Evolutionary conservation across 2,329 filamentous ascomycete species (phyloP).

Genomic region (Trichoderma afroharzianum): DNA sequence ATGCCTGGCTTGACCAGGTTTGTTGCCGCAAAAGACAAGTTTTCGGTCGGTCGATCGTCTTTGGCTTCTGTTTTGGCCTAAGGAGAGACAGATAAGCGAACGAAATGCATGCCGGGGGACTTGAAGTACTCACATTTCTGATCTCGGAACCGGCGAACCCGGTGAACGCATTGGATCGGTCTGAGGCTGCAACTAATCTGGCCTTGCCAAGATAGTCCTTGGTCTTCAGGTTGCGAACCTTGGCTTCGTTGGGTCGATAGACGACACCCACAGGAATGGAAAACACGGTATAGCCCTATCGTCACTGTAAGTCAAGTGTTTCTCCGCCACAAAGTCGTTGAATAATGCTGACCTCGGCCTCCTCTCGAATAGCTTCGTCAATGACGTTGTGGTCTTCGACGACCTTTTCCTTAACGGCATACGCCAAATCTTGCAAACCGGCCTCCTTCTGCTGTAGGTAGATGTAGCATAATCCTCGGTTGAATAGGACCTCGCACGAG

Average conservation of each 20-base stretch:
- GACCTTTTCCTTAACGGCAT: constrained; percentile 91
- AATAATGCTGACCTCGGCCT: constrained; percentile 68
- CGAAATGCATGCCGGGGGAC: neutral
- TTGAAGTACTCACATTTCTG: constrained; percentile 56
- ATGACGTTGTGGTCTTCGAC: constrained; percentile 97
- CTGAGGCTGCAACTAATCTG: constrained; percentile 83
- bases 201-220: constrained; percentile 98
- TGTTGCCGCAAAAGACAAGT: constrained; percentile 85
- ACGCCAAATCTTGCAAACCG: constrained; percentile 86
- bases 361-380: constrained; percentile 90
- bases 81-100: constrained; percentile 17
- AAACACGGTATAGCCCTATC: constrained; percentile 93
- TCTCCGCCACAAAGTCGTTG: neutral
- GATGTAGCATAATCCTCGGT: constrained; percentile 94
- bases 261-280: constrained; percentile 95
- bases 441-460: constrained; percentile 89
- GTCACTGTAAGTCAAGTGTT: constrained; percentile 25
- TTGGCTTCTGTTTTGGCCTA: constrained; percentile 54
- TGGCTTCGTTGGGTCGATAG: constrained; percentile 93
- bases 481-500: constrained; percentile 97
- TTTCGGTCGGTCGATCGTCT: constrained; percentile 79
- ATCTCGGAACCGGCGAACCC: constrained; percentile 77
- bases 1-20: constrained; percentile 89
- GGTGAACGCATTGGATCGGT: constrained; percentile 75
- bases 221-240: constrained; percentile 95